phyloP scores from a whole-genome alignment of 768 basidiomycete genomes.

The Polyporus arcularius region DNA sequence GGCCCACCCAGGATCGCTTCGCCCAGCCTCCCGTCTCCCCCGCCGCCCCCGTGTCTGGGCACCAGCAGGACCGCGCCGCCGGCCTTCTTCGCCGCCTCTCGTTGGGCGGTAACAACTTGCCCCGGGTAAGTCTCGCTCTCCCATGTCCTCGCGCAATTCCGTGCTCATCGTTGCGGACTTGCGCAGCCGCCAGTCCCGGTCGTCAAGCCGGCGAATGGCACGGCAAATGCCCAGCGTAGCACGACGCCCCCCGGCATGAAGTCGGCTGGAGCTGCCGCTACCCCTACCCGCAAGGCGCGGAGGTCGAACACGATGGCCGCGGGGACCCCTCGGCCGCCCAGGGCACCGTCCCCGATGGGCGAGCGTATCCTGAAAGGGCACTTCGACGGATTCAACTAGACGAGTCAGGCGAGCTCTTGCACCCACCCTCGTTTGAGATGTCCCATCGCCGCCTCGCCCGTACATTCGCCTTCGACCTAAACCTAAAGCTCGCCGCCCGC shows the following conservation, averaged over 20 bases:
- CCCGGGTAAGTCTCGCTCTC: conserved; percentile 47
- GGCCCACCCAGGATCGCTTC: conserved; percentile 52
- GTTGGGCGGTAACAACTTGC: conserved; percentile 53
- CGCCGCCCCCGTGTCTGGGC: conserved; percentile 43
- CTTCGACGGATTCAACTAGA: conserved; percentile 84
- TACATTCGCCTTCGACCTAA: neutral
- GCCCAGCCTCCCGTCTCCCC: conserved; percentile 35
- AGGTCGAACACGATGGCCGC: conserved; percentile 58
- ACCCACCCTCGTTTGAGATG: neutral
- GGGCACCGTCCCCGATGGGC: conserved; percentile 86
- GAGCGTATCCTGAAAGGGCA: conserved; percentile 90
- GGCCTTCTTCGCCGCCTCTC: conserved; percentile 77
- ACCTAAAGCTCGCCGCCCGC: neutral
- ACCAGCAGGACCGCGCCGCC: conserved; percentile 63
- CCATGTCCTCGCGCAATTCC: conserved; percentile 12
- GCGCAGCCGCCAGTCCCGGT: conserved; percentile 19
- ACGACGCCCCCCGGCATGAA: conserved; percentile 23
- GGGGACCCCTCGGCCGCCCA: conserved; percentile 47
- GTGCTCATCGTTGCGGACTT: conserved; percentile 27
- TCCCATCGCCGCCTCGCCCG: neutral
- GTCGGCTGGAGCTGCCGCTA: conserved; percentile 8
- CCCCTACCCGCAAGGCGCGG: conserved; percentile 41
- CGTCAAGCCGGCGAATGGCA: conserved; percentile 8
- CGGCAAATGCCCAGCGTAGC: conserved; percentile 11
- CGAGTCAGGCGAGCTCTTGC: neutral